These are phyloP conservation scores for Megacollybia marginata DNA, from an alignment of 768 basidiomycete species.

Conservation along the genomic window DNA sequence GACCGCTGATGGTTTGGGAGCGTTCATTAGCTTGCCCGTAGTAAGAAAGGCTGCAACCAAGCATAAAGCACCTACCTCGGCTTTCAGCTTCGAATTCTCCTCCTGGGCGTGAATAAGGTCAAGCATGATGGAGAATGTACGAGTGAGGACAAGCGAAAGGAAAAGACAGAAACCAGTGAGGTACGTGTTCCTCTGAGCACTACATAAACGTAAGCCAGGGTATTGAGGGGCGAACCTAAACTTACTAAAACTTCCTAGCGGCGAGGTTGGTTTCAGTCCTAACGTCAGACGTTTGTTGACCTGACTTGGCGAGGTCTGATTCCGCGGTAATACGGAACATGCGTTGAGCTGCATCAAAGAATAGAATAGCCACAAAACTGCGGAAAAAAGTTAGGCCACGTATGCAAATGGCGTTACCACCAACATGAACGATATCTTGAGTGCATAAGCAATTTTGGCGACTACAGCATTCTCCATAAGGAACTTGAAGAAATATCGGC, in stretches of 20 bases:
- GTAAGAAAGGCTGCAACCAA: too few species aligned
- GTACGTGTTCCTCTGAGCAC: conserved; percentile 86
- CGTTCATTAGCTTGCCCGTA: too few species aligned
- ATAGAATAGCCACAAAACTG: conserved; percentile 81
- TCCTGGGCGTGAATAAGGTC: conserved; percentile 90
- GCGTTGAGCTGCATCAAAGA: conserved; percentile 87
- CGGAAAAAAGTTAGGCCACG: not conserved
- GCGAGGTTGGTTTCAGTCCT: conserved; percentile 84
- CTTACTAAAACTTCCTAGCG: conserved; percentile 90
- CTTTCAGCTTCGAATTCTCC: conserved; percentile 78
- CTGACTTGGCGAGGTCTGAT: conserved; percentile 55
- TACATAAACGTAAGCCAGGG: conserved; percentile 19
- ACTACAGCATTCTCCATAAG: conserved; percentile 61
- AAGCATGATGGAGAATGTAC: conserved; percentile 87
- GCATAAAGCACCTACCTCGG: conserved; percentile 24
- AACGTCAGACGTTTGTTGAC: conserved; percentile 45
- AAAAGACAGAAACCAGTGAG: conserved; percentile 91
- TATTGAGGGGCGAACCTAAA: conserved; percentile 7
- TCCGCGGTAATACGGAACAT: conserved; percentile 81
- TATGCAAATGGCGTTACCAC: conserved; percentile 15
- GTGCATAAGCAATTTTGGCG: conserved; percentile 82
- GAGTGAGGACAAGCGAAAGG: conserved; percentile 90
- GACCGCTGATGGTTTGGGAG: too few species aligned
- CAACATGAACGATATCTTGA: conserved; percentile 93
- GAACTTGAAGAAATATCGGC: conserved; percentile 60